Conservation (phyloP, 129 eudicot genomes). For the Saussurea involucrata region DNA sequence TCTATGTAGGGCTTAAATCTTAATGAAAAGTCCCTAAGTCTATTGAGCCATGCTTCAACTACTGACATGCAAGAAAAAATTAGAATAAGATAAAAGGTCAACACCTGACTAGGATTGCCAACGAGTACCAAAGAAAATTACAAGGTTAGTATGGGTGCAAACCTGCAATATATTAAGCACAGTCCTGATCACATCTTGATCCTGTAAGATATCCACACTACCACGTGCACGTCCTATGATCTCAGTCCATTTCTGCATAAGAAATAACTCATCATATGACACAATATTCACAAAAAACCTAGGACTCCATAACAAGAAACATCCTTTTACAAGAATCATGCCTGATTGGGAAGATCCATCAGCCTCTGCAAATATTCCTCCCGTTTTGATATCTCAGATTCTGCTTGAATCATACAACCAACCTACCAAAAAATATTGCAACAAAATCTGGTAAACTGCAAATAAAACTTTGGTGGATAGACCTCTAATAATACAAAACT, state of each 20-base stretch:
- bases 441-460: neutral
- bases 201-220: slow-evolving; percentile 79
- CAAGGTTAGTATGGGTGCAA: slow-evolving; percentile 2
- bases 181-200: slow-evolving; percentile 72
- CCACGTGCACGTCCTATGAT: slow-evolving; percentile 93
- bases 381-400: slow-evolving; percentile 75
- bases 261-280: slow-evolving; percentile 15
- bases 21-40: neutral
- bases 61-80: too few species aligned
- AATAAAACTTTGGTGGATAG: neutral
- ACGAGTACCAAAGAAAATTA: neutral
- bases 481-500: neutral
- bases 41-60: too few species aligned
- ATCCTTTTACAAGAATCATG: slow-evolving; percentile 8
- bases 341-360: slow-evolving; percentile 97
- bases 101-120: neutral
- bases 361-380: slow-evolving; percentile 88
- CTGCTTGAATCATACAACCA: slow-evolving; percentile 94
- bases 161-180: slow-evolving; percentile 98
- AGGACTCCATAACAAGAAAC: neutral
- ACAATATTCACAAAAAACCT: neutral
- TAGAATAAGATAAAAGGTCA: neutral
- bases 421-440: slow-evolving; percentile 40
- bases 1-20: neutral
- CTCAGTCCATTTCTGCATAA: slow-evolving; percentile 90